Base-by-base conservation (phyloP, 2,329 filamentous ascomycete genomes). In the Pleoardoris graminearum region DNA sequence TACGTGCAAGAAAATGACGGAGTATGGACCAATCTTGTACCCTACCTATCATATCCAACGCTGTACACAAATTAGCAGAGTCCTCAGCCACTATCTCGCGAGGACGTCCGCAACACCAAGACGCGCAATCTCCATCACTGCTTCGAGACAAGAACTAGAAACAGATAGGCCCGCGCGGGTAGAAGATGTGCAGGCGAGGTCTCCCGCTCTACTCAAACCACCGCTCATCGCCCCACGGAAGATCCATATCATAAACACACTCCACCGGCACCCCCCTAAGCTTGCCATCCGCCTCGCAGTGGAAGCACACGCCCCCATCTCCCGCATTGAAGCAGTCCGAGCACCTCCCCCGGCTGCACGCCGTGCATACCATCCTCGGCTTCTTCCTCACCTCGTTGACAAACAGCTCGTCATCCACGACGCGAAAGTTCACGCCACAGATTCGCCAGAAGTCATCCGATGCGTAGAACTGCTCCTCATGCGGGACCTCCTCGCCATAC, bases 401-500 rank as follows among this genome's bases (percentile, higher is more conserved):
- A 16, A 60, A 57, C 2, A 48, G 39, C 17, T 68, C 61, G 33
- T 69, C 68, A 27, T 70, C 68, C 42, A 65, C 50, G 19, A 57
- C 45, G 7, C 57, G 59, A 21, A 62, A 67, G 32, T 66, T 55
- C n/a, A 57, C 56, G 3, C 61, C 63, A n/a, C 59, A 60, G 47
- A 72, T 63, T 3, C 51, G 57, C 60, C 63, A 71, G 27, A 62
- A 66, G 25, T 65, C 42, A 7, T 65, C 54, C 1, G 69, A 71
- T 39, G 67, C 59, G 33, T 72, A 73, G 47, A 69, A 53, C 7
- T 57, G 14, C 12, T 56, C 54, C 38, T 72, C 68, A 1, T 59
- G 48, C 0, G 70, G 70, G 3, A 55, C 35, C 6, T 70, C 65
- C 21, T 73, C 70, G 10, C 70, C 68, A 17, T 69, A 59, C 67